These are phyloP conservation scores for Umbelopsis sp. DNA, from an alignment of 371 early-diverging fungal species.

Conservation along the genomic window DNA sequence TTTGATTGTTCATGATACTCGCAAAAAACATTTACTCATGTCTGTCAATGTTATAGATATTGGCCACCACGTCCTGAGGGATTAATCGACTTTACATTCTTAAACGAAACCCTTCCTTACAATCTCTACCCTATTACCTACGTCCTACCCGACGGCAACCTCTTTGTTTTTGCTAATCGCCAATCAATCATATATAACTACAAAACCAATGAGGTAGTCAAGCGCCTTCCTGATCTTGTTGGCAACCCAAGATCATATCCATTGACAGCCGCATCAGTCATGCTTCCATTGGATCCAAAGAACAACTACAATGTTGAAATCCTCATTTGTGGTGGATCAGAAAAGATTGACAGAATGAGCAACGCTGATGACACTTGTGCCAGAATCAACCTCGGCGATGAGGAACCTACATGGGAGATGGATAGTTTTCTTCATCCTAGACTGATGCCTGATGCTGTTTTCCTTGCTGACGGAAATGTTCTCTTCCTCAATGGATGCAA, in stretches of 20 bases:
- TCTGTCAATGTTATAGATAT: slow-evolving; percentile 32
- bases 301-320: slow-evolving; percentile 63
- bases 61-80: slow-evolving; percentile 48
- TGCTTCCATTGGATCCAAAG: slow-evolving; percentile 63
- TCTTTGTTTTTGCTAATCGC: slow-evolving; percentile 62
- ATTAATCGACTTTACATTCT: slow-evolving; percentile 41
- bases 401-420: slow-evolving; percentile 64
- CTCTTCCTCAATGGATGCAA: slow-evolving; percentile 65
- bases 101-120: slow-evolving; percentile 64
- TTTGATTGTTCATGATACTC: too few relatives aligned
- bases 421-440: slow-evolving; percentile 57
- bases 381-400: slow-evolving; percentile 52
- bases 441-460: slow-evolving; percentile 65
- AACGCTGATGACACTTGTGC: slow-evolving; percentile 56
- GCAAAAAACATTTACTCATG: neutral
- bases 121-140: slow-evolving; percentile 64
- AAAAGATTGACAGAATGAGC: slow-evolving; percentile 27
- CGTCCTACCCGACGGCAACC: slow-evolving; percentile 53
- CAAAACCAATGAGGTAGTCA: slow-evolving; percentile 48
- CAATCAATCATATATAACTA: slow-evolving; percentile 57
- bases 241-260: slow-evolving; percentile 69
- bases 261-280: slow-evolving; percentile 56
- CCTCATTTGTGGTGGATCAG: slow-evolving; percentile 69
- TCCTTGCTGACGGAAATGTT: slow-evolving; percentile 62
- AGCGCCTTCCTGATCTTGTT: slow-evolving; percentile 54